Evolutionary conservation across 176 grass and related monocot genomes (phyloP), one percentile per base, ranked within the genome.

Genomic region (Miscanthus lutarioriparius): DNA sequence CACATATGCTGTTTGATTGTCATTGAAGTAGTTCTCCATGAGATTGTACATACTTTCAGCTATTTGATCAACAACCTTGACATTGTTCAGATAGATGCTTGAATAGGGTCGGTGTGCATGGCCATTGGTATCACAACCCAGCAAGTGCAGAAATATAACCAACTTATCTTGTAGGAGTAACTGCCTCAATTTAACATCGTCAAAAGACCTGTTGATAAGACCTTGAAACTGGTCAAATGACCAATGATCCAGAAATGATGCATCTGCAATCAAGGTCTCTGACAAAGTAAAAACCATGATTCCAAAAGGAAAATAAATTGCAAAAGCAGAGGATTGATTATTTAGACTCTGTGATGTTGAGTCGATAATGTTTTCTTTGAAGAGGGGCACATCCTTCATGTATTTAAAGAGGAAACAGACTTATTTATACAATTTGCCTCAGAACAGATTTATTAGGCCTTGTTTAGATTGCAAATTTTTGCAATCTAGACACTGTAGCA

Each of bases 221-320:
- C 87, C 86, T 87, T 92, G 85, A 92, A 97, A 94, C 91, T 94
- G 95, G 84, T 97, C 95, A 81, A 97, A 79, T 82, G 92, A 97
- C 95, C 95, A 97, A 75, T 94, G 95, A 84, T 97, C 95, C 86
- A 97, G 82, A 87, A 97, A 97, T 47, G 95, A 97, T 76, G 95
- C 95, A 93, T 97, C 95, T 97, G 92, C 90, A 93, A 75, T 51
- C 37, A 88, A 90, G n/a, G 49, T 53, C 62, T 78, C 88, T 79
- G 79, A 83, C 38, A 71, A 78, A 69, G 80, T 87, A 87, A 90
- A 90, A 83, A 70, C 86, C 61, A 83, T 74, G 74, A 47, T 49
- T 83, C 48, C 6, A 58, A 71, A 82, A 67, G 43, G 39, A 33
- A 67, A 83, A 61, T 7, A 83, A 71, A 79, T 73, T 64, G 11